phyloP scores from a whole-genome alignment of 768 basidiomycete genomes.

The Tricholoma sp. region DNA sequence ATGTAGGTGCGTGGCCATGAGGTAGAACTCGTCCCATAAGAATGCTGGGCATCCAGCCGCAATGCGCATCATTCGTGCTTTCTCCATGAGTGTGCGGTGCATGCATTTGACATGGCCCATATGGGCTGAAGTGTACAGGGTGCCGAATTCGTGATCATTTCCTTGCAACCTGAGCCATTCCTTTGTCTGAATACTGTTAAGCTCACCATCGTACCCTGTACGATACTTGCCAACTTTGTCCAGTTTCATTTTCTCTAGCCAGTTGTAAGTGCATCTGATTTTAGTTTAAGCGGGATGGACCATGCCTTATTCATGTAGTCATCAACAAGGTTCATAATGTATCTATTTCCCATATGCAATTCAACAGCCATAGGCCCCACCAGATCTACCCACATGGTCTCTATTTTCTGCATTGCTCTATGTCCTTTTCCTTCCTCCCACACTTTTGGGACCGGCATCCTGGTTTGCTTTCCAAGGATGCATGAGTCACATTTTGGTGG shows the following conservation, averaged over 20 bases:
- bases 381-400: slow-evolving; percentile 6
- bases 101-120: slow-evolving; percentile 31
- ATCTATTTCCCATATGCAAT: not conserved
- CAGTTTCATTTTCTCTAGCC: no score
- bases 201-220: no score
- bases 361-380: slow-evolving; percentile 3
- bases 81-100: slow-evolving; percentile 28
- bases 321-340: slow-evolving; percentile 7
- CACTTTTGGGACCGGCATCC: not conserved
- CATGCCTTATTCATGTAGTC: slow-evolving; percentile 3
- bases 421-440: not conserved
- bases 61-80: slow-evolving; percentile 23
- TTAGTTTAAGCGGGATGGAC: not conserved
- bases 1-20: no score
- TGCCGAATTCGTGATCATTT: slow-evolving; percentile 18
- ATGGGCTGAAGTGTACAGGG: slow-evolving; percentile 29
- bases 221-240: slow-evolving; percentile 15
- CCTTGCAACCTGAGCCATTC: slow-evolving; percentile 8
- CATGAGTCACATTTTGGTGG: no score
- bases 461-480: no score
- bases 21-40: no score
- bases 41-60: no score
- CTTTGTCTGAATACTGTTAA: no score
- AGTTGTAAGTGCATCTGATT: not conserved
- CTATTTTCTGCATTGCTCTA: not conserved